Evolutionary conservation across 2,329 filamentous ascomycete species (phyloP).

Genomic region (Pleoardoris graminearum): DNA sequence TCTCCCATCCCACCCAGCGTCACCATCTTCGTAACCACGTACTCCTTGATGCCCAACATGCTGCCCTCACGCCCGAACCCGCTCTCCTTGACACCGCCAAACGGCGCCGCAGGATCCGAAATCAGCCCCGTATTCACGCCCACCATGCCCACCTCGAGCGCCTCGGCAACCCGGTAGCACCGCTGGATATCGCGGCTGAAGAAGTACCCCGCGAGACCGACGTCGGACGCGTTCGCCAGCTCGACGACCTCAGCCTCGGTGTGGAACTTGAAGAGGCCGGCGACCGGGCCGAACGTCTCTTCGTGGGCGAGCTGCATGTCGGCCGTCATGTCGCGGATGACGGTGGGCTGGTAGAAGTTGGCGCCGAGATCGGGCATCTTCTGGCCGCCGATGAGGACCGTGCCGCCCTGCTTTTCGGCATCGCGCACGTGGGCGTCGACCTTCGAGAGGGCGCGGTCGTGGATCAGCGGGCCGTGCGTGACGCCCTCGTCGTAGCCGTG

Average conservation of each 20-base stretch:
- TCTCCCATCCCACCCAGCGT: slow-evolving; percentile 65
- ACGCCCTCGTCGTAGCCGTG: slow-evolving; percentile 70
- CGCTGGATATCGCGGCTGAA: slow-evolving; percentile 68
- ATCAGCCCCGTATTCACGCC: slow-evolving; percentile 61
- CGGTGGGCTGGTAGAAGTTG: slow-evolving; percentile 90
- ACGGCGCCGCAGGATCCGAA: slow-evolving; percentile 52
- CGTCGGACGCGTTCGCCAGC: slow-evolving; percentile 78
- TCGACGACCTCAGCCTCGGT: slow-evolving; percentile 86
- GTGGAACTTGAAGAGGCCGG: slow-evolving; percentile 84
- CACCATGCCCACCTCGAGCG: slow-evolving; percentile 83
- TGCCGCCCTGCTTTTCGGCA: slow-evolving; percentile 37
- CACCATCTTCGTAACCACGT: slow-evolving; percentile 52
- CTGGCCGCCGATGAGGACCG: slow-evolving; percentile 59
- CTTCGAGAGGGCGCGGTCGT: slow-evolving; percentile 67
- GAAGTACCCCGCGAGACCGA: slow-evolving; percentile 94
- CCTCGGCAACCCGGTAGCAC: slow-evolving; percentile 64
- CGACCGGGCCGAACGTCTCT: slow-evolving; percentile 95
- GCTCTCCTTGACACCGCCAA: slow-evolving; percentile 55
- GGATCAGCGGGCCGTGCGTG: slow-evolving; percentile 84
- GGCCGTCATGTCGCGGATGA: slow-evolving; percentile 81
- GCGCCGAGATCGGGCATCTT: slow-evolving; percentile 72
- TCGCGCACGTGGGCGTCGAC: slow-evolving; percentile 44
- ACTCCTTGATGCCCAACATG: slow-evolving; percentile 55
- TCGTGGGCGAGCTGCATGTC: slow-evolving; percentile 84
- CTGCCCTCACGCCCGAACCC: slow-evolving; percentile 58